Base-by-base conservation (phyloP, 495 filamentous ascomycete species). In the Venustampulla echinocandica region DNA sequence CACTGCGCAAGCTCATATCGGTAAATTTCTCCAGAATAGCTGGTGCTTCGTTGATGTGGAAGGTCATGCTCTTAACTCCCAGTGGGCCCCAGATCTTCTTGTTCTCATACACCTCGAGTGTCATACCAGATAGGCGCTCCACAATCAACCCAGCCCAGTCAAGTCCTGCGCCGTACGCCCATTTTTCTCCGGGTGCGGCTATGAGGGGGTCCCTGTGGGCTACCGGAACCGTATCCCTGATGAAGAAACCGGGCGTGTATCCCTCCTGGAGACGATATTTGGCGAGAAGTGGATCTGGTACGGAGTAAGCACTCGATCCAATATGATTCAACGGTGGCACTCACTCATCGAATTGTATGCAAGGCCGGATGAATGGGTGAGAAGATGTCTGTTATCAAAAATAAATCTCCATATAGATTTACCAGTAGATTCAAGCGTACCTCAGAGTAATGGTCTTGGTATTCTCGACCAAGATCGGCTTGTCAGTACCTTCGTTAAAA, bases 81-180 rank as follows among this genome's bases (percentile, higher is more conserved):
- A 82, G 64, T 0, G 80, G 77, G 36, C 63, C 49, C 53, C 77
- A 80, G 46, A 82, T 73, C 54, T 76, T 53, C 46, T 65, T 58
- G 33, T 79, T 61, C 35, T 81, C 64, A 56, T 80, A 83, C 9
- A 69, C 68, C 36, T 77, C 70, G 14, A 83, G 68, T 7, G 64
- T 58, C 25, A 67, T 47, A 1, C 69, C 62, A 3, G 69, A 69
- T 15, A 69, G 65, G 11, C 76, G 71, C 55, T 80, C 70, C 42
- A 80, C 71, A 47, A 64, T 50, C 69, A 77, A 4, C 3, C 71
- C 68, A 1, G 71, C 70, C 71, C 73, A 77, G 52, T 79, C 74
- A 0, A 73, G 54, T 5, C 67, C 61, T 0, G 56, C 38, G 0
- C 69, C 62, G 49, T 77, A 79, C 44, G 58, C 54, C 75, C 73